phyloP scores from a whole-genome alignment of 805 yeast species.

The Yueomyces sinensis region DNA sequence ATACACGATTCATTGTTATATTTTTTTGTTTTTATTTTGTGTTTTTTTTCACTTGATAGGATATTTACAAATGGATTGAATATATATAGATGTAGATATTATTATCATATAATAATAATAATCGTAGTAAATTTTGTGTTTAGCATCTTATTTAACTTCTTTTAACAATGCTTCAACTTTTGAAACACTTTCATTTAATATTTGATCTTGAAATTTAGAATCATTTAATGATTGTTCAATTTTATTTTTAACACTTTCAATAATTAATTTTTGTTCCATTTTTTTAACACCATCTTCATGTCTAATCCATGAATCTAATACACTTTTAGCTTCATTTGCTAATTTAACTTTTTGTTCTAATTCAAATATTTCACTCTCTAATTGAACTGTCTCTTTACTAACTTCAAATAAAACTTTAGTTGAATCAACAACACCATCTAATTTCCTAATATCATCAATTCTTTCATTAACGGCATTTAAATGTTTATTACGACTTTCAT shows the following conservation, averaged over 20 bases:
- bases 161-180: slow-evolving; percentile 80
- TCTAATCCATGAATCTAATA: slow-evolving; percentile 98
- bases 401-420: slow-evolving; percentile 87
- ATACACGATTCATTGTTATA: too few relatives aligned
- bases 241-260: slow-evolving; percentile 74
- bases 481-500: slow-evolving; percentile 81
- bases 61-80: neutral
- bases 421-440: slow-evolving; percentile 82
- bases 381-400: slow-evolving; percentile 91
- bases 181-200: slow-evolving; percentile 79
- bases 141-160: too few relatives aligned
- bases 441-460: slow-evolving; percentile 75
- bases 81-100: too few relatives aligned
- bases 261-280: slow-evolving; percentile 85
- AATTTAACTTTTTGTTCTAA: slow-evolving; percentile 82
- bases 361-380: slow-evolving; percentile 90
- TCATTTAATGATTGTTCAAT: slow-evolving; percentile 73
- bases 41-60: neutral
- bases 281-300: slow-evolving; percentile 94
- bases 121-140: slow-evolving; percentile 1
- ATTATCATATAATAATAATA: neutral
- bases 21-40: neutral
- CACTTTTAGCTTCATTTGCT: slow-evolving; percentile 84
- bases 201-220: slow-evolving; percentile 88
- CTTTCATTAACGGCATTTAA: slow-evolving; percentile 87